phyloP scores from a whole-genome alignment of 2,329 filamentous ascomycete genomes.

The Pyrenophora teres region DNA sequence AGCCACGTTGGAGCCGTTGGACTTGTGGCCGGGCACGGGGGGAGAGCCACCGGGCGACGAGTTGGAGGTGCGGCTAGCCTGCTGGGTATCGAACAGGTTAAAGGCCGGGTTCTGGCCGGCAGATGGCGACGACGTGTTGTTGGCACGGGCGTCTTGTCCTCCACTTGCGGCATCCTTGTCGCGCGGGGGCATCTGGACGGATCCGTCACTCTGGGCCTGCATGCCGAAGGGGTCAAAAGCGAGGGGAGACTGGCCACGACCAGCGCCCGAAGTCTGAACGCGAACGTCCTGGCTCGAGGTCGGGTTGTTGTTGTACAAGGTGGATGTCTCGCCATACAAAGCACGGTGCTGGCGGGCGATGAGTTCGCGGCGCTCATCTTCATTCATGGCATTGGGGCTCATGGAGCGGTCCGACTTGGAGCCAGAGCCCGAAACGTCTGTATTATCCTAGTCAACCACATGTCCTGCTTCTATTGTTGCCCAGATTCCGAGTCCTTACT shows the following conservation, averaged over 20 bases:
- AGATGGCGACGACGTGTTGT: constrained; percentile 84
- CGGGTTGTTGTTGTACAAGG: constrained; percentile 71
- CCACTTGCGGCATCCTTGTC: constrained; percentile 52
- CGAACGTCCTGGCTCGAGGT: constrained; percentile 69
- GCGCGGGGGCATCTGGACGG: constrained; percentile 58
- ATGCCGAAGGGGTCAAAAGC: constrained; percentile 72
- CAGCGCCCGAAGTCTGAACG: constrained; percentile 63
- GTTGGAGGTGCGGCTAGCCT: constrained; percentile 77
- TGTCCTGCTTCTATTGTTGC: constrained; percentile 58
- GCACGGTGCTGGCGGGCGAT: constrained; percentile 95
- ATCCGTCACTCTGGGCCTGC: constrained; percentile 57
- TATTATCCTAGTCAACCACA: constrained; percentile 62
- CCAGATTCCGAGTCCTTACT: constrained; percentile 86
- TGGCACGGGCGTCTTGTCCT: constrained; percentile 69
- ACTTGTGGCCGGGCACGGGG: constrained; percentile 67
- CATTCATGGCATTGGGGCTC: constrained; percentile 85
- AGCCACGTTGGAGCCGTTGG: constrained; percentile 70
- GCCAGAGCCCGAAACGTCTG: constrained; percentile 70
- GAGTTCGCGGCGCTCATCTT: constrained; percentile 93
- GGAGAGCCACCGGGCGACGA: constrained; percentile 86
- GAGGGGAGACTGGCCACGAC: constrained; percentile 76
- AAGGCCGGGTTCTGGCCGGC: constrained; percentile 61
- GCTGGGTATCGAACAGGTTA: constrained; percentile 61
- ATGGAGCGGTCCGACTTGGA: constrained; percentile 85
- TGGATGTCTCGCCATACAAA: constrained; percentile 77